Evolutionary conservation across 176 grass and related monocot genomes (phyloP), one percentile per base, ranked within the genome.

Genomic region (Carex myosuroides): DNA sequence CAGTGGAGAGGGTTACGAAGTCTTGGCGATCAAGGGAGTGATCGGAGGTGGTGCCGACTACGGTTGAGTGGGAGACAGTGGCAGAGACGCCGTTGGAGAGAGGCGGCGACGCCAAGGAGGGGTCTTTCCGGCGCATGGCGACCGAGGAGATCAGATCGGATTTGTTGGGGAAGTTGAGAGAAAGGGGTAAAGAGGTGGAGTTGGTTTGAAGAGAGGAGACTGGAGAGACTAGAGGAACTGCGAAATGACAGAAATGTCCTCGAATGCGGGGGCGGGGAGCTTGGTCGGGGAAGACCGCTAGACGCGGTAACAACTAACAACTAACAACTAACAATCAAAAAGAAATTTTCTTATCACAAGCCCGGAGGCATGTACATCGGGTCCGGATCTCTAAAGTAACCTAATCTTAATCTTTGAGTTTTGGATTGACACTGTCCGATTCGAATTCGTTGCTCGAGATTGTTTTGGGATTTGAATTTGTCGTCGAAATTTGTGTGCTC

Each of bases 1-100:
- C 86, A 2, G 88, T 16, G 17, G 92, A 94, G 21, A 94, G 91
- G 74, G 90, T 85, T 5, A 82, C 69, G 39, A 91, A 91, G 86
- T 93, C 92, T 1, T 89, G 86, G 35, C 87, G 88, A 30, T 93
- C 88, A 1, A 75, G 81, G 18, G 63, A 82, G 14, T 79, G 42
- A 4, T 6, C 72, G 13, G 70, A 44, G 60, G 57, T 62, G 24
- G 60, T 24, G 37, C 42, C 74, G 66, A 80, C 63, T 78, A 77
- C 58, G 58, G 83, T 54, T 69, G 57, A 62, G 83, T 57, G 80
- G 70, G 89, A 83, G 71, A 80, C 70, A 70, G 82, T 73, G 21
- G 22, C 21, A n/a, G 57, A 26, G 78, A 61, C 33, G 62, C 79
- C 85, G 50, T 81, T 86, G 62, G 85, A 6, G 54, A 87, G 85